These are phyloP conservation scores for Tetrapyrgos nigripes DNA, from an alignment of 1,284 basidiomycete species.

Conservation along the genomic window DNA sequence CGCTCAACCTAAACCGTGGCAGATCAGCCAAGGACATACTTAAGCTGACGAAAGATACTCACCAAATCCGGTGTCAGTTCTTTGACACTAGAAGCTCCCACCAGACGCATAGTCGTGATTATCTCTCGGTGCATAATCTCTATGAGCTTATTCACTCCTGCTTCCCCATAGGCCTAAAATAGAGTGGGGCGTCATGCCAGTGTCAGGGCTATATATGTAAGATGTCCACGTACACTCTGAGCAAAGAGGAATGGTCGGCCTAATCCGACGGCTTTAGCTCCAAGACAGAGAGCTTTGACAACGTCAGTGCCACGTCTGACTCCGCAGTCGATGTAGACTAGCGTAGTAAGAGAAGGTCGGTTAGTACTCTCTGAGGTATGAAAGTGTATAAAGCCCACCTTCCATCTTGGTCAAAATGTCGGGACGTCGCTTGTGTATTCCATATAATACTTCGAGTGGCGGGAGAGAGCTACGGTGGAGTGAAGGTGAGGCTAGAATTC, in stretches of 20 bases:
- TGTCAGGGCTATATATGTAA: conserved; percentile 6
- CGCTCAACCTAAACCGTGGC: conserved; percentile 56
- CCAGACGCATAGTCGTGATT: conserved; percentile 76
- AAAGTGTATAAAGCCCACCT: conserved; percentile 45
- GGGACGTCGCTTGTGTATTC: conserved; percentile 73
- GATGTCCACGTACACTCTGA: conserved; percentile 68
- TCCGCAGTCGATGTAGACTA: conserved; percentile 88
- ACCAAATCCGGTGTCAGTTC: conserved; percentile 87
- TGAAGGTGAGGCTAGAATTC: not conserved
- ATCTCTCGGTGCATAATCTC: conserved; percentile 85
- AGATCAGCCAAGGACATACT: not conserved
- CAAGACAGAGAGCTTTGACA: conserved; percentile 90
- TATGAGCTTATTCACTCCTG: conserved; percentile 79
- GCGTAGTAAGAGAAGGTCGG: not conserved
- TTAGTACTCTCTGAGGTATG: conserved; percentile 1
- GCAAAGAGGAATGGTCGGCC: conserved; percentile 92
- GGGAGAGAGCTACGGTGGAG: conserved; percentile 60
- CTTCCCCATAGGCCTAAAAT: conserved; percentile 78
- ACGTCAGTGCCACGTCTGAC: conserved; percentile 65
- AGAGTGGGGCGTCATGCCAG: not conserved
- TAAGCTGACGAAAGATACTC: conserved; percentile 7
- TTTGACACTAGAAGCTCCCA: conserved; percentile 76
- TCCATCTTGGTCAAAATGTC: conserved; percentile 78
- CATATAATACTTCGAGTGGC: conserved; percentile 79
- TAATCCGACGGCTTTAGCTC: conserved; percentile 89